Evolutionary conservation across 805 yeast species (phyloP), one percentile per base, ranked within the genome.

Genomic region (Barnettozyma sucrosica): DNA sequence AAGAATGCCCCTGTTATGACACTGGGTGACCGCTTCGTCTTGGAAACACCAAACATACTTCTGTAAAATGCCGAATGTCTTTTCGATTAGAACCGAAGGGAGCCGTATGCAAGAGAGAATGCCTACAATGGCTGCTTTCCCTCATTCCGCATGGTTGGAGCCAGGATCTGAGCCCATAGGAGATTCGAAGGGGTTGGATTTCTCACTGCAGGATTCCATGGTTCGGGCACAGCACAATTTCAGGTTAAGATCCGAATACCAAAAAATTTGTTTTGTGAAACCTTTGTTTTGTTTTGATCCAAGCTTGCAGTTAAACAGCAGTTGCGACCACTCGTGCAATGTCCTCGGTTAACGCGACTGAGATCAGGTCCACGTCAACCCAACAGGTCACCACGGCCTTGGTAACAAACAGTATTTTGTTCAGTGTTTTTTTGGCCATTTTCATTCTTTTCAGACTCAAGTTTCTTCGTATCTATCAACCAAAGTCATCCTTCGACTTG

Each of bases 401-500:
- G 45, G 71, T 79, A 36, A 70, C 83, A 40, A 88, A 92, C 66
- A 79, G 85, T 48, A 75, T 75, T 9, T 63, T 89, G 5, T 86
- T 83, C 60, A 77, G 79, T 2, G 69, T 68, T 6, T 88, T 89
- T 57, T 67, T 86, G 10, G 45, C 69, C 0, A 70, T 75, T 7
- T 92, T 92, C 64, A 51, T 92, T 24, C 36, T 85, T 1, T 64
- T 92, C 47, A 71, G 97, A 50, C 68, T 82, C 46, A 73, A 70
- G 51, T 77, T 83, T 65, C 77, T 76, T 59, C 72, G 95, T 53
- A 84, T 89, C 41, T 92, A 92, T 65, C 84, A 87, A 53, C 96
- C 97, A 19, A 87, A 89, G 57, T 75, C 90, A 0, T 72, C 81
- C 7, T 79, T 72, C 46, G 79, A 81, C 51, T 66, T 86, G 40